Conservation (phyloP, 2,329 filamentous ascomycete genomes). For the Ophiostoma quercus region DNA sequence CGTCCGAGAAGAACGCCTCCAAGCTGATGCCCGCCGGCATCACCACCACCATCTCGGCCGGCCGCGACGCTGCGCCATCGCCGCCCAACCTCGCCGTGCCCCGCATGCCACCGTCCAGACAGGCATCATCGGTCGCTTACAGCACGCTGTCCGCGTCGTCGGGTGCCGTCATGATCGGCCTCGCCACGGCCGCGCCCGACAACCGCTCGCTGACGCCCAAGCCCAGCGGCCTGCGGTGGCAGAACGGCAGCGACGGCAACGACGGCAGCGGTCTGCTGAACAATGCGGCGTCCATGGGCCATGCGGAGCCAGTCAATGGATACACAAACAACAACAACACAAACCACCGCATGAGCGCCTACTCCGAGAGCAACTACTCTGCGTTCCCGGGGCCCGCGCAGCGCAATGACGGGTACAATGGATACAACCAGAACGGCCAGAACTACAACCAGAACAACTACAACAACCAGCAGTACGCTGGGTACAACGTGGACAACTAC, state of each 20-base stretch:
- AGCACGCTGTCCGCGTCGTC: constrained; percentile 3
- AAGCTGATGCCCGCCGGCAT: neutral
- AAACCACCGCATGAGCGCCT: neutral
- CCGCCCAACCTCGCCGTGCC: neutral
- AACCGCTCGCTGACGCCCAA: neutral
- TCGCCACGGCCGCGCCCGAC: neutral
- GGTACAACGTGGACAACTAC: neutral
- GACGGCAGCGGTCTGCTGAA: neutral
- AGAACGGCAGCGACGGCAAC: neutral
- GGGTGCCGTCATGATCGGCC: constrained; percentile 9
- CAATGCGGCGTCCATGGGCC: constrained; percentile 1
- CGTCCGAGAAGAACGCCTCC: neutral
- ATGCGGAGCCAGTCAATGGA: neutral
- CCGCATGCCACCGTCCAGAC: neutral
- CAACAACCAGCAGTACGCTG: neutral
- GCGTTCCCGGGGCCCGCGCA: neutral
- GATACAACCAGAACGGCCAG: neutral
- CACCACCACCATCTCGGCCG: neutral
- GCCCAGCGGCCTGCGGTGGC: neutral
- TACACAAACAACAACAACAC: neutral
- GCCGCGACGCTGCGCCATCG: neutral
- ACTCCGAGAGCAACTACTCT: neutral
- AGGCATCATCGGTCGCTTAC: constrained; percentile 3
- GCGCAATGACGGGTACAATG: neutral
- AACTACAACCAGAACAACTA: neutral